Evolutionary conservation across 306 rosid species (phyloP).

Genomic region (Ormosia emarginata): DNA sequence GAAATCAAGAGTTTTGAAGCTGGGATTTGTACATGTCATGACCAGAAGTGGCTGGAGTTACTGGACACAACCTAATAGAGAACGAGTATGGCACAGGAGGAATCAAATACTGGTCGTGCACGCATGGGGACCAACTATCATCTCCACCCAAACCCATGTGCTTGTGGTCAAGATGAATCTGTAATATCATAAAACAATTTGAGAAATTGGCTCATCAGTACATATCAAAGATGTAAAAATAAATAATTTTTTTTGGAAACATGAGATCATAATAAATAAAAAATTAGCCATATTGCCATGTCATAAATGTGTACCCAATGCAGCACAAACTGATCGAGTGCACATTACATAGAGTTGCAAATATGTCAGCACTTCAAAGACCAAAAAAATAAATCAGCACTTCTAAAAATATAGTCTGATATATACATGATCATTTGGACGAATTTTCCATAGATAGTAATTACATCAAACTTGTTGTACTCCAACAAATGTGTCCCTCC

Average conservation of each 20-base stretch:
- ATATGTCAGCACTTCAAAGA: not conserved
- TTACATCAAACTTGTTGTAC: no score
- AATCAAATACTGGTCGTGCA: conserved; percentile 61
- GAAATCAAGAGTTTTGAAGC: conserved; percentile 34
- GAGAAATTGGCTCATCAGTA: not conserved
- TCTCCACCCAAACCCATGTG: conserved; percentile 97
- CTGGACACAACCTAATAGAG: conserved; percentile 59
- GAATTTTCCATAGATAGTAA: not conserved
- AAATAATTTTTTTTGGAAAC: not conserved
- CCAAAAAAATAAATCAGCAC: not conserved
- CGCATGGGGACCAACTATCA: conserved; percentile 93
- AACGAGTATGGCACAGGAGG: conserved; percentile 60
- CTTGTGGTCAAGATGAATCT: conserved; percentile 94
- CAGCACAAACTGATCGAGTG: not conserved
- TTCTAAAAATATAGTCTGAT: not conserved
- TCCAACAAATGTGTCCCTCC: not conserved
- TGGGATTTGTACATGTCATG: conserved; percentile 68
- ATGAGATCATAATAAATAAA: not conserved
- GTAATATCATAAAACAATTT: conserved; percentile 23
- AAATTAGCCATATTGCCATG: not conserved
- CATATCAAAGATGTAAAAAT: not conserved
- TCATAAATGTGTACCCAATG: not conserved
- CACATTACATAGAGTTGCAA: not conserved
- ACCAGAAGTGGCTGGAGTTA: conserved; percentile 56
- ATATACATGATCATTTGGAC: not conserved